phyloP scores from a whole-genome alignment of 768 basidiomycete species.

The Mycena chlorophos region DNA sequence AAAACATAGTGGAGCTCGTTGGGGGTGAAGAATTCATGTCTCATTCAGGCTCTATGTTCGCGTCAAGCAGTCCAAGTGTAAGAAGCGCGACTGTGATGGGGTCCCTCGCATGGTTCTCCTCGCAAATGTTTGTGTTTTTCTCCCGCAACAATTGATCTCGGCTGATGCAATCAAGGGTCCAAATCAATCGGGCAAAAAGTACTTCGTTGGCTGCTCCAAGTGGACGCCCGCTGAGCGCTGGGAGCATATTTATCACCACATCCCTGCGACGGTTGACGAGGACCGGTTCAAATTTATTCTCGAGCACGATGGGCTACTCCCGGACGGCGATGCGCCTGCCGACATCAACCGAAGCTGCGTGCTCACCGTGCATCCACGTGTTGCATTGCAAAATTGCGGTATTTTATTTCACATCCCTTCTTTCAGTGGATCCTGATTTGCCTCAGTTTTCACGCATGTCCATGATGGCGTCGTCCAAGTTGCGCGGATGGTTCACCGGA shows the following conservation, averaged over 20 bases:
- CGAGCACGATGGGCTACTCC: background rate
- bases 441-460: background rate
- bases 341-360: slow-evolving; percentile 2
- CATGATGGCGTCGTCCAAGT: background rate
- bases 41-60: slow-evolving; percentile 1
- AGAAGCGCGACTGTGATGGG: slow-evolving; percentile 3
- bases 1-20: too few relatives aligned
- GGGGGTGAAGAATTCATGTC: too few relatives aligned
- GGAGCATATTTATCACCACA: background rate
- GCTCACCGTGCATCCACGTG: slow-evolving; percentile 2
- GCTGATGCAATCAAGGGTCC: background rate
- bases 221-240: background rate
- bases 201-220: slow-evolving; percentile 8
- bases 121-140: background rate
- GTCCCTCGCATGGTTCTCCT: background rate
- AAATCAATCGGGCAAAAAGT: background rate
- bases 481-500: background rate
- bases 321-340: background rate
- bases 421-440: background rate
- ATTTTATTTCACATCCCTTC: background rate
- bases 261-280: slow-evolving; percentile 5
- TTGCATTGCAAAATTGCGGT: slow-evolving; percentile 1
- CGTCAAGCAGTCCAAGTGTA: slow-evolving; percentile 1
- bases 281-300: background rate
- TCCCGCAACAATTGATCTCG: background rate